Base-by-base conservation (phyloP, 108 stramenopile species). In the Nitzschia putrida region DNA sequence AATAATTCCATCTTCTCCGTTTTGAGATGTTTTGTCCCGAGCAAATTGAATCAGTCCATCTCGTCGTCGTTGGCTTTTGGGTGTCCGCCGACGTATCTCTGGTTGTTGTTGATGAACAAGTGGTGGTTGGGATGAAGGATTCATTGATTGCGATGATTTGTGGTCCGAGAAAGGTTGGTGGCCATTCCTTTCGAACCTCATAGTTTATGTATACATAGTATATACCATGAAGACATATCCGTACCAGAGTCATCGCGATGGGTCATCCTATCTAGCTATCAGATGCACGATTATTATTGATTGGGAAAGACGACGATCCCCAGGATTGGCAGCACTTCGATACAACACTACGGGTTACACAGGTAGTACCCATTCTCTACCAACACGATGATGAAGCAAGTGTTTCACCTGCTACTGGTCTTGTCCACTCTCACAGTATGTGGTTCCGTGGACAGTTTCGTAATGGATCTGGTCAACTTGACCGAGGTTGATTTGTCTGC, bases 1-100 rank as follows among this genome's bases (percentile, higher is more conserved):
- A 13, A 94, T 61, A 21, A 94, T 85, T 23, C 93, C 93, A 76
- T 94, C 93, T 73, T 94, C 93, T 7, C 93, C 93, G 61, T 84
- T 83, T 76, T 94, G 93, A 51, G 67, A 75, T 14, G 87, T 88
- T 16, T 43, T 49, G 58, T 88, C 73, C 10, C 45, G n/a, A 8
- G 86, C 85, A 71, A 73, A 83, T 38, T 69, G 72, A 55, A 91
- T 83, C 51, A 91, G 82, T n/a, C 90, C 90, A 78, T 85, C 77
- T 18, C 82, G 78, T 29, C 79, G 66, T 37, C 84, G 70, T 37
- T 69, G 75, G 24, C 70, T 72, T 5, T 37, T 51, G 7, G 51
- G 57, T 18, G 25, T 58, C 4, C 80, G 71, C 26, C 72, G 74
- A 21, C 80, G 80, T 65, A 81, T 76, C 39, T 57, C 64, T 8